Conservation (phyloP, 768 basidiomycete genomes). For the Calocybe gangraenosa region DNA sequence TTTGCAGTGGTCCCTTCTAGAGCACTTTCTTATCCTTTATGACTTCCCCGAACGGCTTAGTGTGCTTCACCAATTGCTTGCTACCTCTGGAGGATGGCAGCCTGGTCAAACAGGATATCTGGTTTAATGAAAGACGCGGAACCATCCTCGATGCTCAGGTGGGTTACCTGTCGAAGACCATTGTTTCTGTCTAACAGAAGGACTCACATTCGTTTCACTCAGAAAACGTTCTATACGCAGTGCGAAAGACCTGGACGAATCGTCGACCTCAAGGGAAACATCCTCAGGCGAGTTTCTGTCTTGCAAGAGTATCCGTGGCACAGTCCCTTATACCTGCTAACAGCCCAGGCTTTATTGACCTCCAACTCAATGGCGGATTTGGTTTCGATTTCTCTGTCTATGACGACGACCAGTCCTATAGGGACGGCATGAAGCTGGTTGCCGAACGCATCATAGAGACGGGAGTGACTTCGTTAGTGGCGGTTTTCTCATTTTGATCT, state of each 20-base stretch:
- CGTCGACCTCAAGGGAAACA: slow-evolving; percentile 72
- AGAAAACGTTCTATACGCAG: slow-evolving; percentile 66
- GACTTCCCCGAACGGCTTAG: slow-evolving; percentile 56
- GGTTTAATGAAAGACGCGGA: slow-evolving; percentile 75
- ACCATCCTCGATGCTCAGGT: slow-evolving; percentile 76
- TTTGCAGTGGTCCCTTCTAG: background rate
- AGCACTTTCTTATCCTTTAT: slow-evolving; percentile 19
- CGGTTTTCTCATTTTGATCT: slow-evolving; percentile 3
- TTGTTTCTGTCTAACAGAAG: slow-evolving; percentile 2
- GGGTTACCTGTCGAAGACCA: slow-evolving; percentile 8
- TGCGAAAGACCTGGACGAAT: slow-evolving; percentile 57
- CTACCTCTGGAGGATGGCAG: slow-evolving; percentile 78
- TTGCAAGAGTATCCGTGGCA: slow-evolving; percentile 3
- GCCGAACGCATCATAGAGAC: slow-evolving; percentile 80
- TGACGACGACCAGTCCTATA: slow-evolving; percentile 67
- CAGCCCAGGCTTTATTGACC: slow-evolving; percentile 84
- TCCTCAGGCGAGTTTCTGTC: slow-evolving; percentile 52
- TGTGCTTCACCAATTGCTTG: slow-evolving; percentile 87
- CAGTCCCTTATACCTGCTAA: background rate
- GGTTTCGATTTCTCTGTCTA: slow-evolving; percentile 86
- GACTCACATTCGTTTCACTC: slow-evolving; percentile 7
- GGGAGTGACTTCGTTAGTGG: slow-evolving; percentile 78
- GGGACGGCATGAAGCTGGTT: slow-evolving; percentile 60
- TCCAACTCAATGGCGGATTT: slow-evolving; percentile 89
- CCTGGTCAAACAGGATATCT: slow-evolving; percentile 69